These are phyloP conservation scores for Rhodotorula sp. DNA, from an alignment of 1,284 basidiomycete species.

Conservation along the genomic window DNA sequence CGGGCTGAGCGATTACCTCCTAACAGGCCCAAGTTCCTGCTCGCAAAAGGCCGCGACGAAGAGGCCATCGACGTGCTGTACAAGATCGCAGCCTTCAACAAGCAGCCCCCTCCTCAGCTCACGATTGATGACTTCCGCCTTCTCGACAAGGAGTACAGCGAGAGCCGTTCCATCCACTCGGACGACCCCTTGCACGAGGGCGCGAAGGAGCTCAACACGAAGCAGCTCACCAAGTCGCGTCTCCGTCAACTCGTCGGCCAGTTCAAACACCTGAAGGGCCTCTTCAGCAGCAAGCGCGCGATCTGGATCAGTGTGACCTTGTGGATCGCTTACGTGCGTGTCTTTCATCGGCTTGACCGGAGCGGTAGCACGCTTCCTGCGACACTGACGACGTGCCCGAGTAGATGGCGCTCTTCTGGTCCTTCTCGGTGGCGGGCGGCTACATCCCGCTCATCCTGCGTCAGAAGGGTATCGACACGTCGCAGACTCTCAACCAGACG, in stretches of 20 bases:
- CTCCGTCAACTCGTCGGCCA: slow-evolving; percentile 45
- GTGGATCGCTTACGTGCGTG: slow-evolving; percentile 55
- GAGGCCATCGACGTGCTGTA: slow-evolving; percentile 69
- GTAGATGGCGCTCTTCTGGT: slow-evolving; percentile 44
- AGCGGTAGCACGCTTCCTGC: no score
- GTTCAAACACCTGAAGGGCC: slow-evolving; percentile 59
- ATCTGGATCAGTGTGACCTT: slow-evolving; percentile 64
- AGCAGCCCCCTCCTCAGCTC: slow-evolving; percentile 43
- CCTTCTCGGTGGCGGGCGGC: slow-evolving; percentile 47
- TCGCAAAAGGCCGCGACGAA: slow-evolving; percentile 66
- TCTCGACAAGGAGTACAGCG: slow-evolving; percentile 39
- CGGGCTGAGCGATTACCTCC: slow-evolving; percentile 51
- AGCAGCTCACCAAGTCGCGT: slow-evolving; percentile 49
- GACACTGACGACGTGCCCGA: background rate
- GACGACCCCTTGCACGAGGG: slow-evolving; percentile 9
- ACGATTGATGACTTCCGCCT: slow-evolving; percentile 43
- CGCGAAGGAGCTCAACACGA: slow-evolving; percentile 52
- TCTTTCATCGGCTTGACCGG: no score
- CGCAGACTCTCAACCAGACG: slow-evolving; percentile 42
- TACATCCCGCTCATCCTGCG: slow-evolving; percentile 48
- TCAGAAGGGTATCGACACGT: slow-evolving; percentile 43
- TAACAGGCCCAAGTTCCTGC: slow-evolving; percentile 53
- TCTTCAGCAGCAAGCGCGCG: slow-evolving; percentile 65
- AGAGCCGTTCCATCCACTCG: slow-evolving; percentile 20
- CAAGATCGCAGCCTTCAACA: slow-evolving; percentile 68